Evolutionary conservation across 2,329 filamentous ascomycete genomes (phyloP).

Genomic region (Chaetomium sp.): DNA sequence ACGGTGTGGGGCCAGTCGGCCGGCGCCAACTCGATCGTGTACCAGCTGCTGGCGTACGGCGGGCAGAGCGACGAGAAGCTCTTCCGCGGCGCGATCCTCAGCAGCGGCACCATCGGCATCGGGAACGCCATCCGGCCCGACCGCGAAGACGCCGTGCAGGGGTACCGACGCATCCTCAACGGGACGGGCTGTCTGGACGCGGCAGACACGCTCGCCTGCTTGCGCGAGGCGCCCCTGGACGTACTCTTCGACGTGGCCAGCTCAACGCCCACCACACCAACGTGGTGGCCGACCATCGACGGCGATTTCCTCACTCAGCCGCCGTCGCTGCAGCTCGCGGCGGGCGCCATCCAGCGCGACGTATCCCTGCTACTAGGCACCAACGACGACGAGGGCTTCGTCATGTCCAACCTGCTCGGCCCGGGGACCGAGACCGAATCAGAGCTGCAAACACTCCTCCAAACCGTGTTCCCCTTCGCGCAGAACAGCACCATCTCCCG

Average conservation of each 20-base stretch:
- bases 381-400: slow-evolving; percentile 10
- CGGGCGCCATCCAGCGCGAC: neutral
- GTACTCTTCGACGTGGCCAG: neutral
- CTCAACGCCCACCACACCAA: neutral
- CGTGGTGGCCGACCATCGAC: neutral
- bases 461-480: neutral
- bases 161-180: slow-evolving; percentile 2
- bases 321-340: neutral
- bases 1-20: slow-evolving; percentile 79
- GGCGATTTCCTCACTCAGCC: neutral
- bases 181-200: slow-evolving; percentile 39
- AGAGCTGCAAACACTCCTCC: neutral
- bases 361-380: neutral
- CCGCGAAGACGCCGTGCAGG: neutral
- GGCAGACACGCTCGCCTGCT: slow-evolving; percentile 65
- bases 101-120: slow-evolving; percentile 61
- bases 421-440: neutral
- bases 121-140: slow-evolving; percentile 44
- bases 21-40: slow-evolving; percentile 70
- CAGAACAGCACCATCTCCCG: neutral
- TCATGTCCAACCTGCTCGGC: neutral
- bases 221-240: slow-evolving; percentile 50
- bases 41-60: slow-evolving; percentile 76
- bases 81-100: slow-evolving; percentile 78
- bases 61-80: slow-evolving; percentile 73